Percentiles rank a stretch among this genome's conserved stretches.
Conservation (phyloP, 805 yeast species). For the Ogataea pini region DNA sequence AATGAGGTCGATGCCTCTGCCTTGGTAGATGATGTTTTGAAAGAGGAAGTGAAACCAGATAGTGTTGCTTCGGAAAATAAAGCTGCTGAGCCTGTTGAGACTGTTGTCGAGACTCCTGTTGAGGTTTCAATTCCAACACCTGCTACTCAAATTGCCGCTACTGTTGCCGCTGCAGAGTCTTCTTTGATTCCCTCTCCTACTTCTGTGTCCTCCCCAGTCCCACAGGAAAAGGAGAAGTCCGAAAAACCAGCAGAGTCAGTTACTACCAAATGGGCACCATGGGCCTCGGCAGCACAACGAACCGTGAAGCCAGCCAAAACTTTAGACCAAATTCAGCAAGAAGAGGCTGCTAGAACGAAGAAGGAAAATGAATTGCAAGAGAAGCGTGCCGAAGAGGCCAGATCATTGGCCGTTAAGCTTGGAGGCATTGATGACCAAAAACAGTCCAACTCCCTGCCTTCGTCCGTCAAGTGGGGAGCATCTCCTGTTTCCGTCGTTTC, state of each 20-base stretch:
- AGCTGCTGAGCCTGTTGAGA: not conserved
- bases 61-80: not conserved
- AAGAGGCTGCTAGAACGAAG: conserved; percentile 40
- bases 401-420: conserved; percentile 23
- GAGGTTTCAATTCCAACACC: no score
- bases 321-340: conserved; percentile 62
- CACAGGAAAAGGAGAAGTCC: conserved; percentile 7
- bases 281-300: conserved; percentile 24
- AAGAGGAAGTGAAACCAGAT: not conserved
- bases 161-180: no score
- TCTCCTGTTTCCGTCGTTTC: conserved; percentile 32
- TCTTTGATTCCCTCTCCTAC: conserved; percentile 2
- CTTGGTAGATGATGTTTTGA: conserved; percentile 3
- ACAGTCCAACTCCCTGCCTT: conserved; percentile 36
- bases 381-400: conserved; percentile 27
- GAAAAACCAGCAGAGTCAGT: conserved; percentile 34
- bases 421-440: conserved; percentile 22
- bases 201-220: not conserved
- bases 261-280: conserved; percentile 42
- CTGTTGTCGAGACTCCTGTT: no score
- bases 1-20: conserved; percentile 5
- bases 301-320: conserved; percentile 46
- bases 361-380: conserved; percentile 19
- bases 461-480: conserved; percentile 44
- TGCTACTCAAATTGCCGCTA: not conserved